phyloP scores from a whole-genome alignment of 2,329 filamentous ascomycete genomes.

The Chalaropsis thielavioides region DNA sequence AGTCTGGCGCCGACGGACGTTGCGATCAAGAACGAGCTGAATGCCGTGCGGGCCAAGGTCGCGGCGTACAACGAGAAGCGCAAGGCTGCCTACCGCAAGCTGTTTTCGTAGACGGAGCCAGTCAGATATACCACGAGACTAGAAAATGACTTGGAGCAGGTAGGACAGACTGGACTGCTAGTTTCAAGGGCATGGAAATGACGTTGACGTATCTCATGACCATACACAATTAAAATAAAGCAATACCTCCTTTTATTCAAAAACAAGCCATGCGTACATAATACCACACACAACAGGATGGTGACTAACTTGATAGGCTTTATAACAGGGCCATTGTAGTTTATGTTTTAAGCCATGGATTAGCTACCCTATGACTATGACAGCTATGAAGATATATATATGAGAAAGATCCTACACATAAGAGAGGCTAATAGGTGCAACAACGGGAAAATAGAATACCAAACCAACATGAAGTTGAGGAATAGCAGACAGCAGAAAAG shows the following conservation, averaged over 20 bases:
- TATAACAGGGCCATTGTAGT: too few relatives aligned
- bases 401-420: background rate
- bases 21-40: constrained; percentile 60
- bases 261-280: background rate
- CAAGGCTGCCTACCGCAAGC: constrained; percentile 85
- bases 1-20: constrained; percentile 61
- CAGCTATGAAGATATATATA: too few relatives aligned
- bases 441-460: background rate
- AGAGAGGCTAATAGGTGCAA: background rate
- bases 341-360: background rate
- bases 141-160: too few relatives aligned
- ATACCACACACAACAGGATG: too few relatives aligned
- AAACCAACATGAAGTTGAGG: constrained; percentile 1
- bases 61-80: constrained; percentile 68
- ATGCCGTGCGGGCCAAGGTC: constrained; percentile 61
- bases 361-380: background rate
- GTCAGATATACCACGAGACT: constrained; percentile 17
- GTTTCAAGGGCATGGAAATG: background rate
- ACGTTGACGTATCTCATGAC: background rate
- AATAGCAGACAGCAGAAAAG: background rate
- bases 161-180: background rate
- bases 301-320: too few relatives aligned
- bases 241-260: background rate
- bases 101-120: constrained; percentile 42
- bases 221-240: background rate